Percentiles rank a stretch among this genome's conserved stretches.
Evolutionary conservation across 1,284 basidiomycete genomes (phyloP).

Genomic region (Fistulinella staudtii): DNA sequence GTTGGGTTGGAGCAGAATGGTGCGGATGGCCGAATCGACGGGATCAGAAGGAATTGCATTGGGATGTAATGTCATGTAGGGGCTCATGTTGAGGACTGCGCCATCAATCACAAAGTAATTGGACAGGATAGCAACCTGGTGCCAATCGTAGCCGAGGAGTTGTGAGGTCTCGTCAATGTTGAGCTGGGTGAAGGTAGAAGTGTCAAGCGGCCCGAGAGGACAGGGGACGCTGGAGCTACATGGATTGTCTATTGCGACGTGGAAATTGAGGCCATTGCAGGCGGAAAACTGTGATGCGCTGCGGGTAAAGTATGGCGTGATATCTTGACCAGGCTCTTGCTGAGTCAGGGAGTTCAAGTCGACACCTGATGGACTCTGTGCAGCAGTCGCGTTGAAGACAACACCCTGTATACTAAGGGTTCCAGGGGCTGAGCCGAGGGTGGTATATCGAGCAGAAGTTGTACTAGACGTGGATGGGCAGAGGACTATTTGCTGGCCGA

Average conservation of each 20-base stretch:
- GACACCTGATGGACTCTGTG: conserved; percentile 48
- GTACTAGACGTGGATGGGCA: conserved; percentile 69
- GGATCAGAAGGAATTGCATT: conserved; percentile 66
- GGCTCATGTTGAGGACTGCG: conserved; percentile 87
- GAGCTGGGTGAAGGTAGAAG: conserved; percentile 55
- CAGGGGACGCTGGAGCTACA: conserved; percentile 62
- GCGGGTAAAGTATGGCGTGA: conserved; percentile 82
- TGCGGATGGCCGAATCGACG: conserved; percentile 83
- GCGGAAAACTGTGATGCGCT: conserved; percentile 56
- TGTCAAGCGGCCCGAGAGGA: conserved; percentile 55
- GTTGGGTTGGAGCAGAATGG: conserved; percentile 52
- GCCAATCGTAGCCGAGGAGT: conserved; percentile 85
- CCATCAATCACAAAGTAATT: conserved; percentile 91
- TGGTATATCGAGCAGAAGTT: conserved; percentile 64
- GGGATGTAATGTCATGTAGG: conserved; percentile 80
- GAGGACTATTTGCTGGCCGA: conserved; percentile 90
- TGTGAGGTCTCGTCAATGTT: conserved; percentile 61
- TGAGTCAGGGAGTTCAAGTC: conserved; percentile 58
- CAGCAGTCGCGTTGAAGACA: conserved; percentile 71
- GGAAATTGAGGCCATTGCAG: conserved; percentile 60
- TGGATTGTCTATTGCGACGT: conserved; percentile 70
- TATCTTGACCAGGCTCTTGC: conserved; percentile 76
- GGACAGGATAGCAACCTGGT: conserved; percentile 63
- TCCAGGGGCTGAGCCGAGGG: conserved; percentile 53
- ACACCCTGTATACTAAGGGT: conserved; percentile 78